These are phyloP conservation scores for Calonectria montana DNA, from an alignment of 2,329 filamentous ascomycete species.

Conservation along the genomic window DNA sequence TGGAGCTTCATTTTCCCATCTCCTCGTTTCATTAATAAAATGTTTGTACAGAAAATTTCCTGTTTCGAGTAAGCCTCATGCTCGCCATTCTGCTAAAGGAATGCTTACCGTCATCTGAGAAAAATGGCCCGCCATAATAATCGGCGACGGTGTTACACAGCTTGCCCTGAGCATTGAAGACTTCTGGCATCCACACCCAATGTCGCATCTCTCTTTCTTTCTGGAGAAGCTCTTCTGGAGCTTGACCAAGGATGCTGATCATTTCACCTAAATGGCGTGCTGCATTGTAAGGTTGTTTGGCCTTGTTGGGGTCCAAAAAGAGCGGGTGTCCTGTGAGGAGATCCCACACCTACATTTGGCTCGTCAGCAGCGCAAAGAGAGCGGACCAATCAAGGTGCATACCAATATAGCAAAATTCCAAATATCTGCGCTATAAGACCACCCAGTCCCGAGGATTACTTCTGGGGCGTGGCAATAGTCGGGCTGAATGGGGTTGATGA, in stretches of 20 bases:
- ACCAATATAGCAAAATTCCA: constrained; percentile 41
- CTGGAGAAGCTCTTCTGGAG: constrained; percentile 29
- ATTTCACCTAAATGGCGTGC: constrained; percentile 39
- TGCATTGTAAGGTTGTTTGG: constrained; percentile 30
- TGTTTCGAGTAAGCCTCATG: neutral
- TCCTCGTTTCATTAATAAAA: constrained; percentile 22
- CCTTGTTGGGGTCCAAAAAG: constrained; percentile 28
- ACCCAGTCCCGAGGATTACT: constrained; percentile 27
- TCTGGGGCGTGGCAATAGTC: constrained; percentile 31
- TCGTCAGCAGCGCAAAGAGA: neutral
- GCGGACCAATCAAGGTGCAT: neutral
- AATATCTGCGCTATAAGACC: constrained; percentile 32
- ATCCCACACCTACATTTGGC: constrained; percentile 36
- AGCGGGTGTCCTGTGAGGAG: constrained; percentile 35
- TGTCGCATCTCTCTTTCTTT: constrained; percentile 32
- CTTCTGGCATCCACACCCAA: constrained; percentile 31
- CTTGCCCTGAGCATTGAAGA: constrained; percentile 25
- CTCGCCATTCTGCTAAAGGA: neutral
- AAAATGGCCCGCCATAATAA: constrained; percentile 36
- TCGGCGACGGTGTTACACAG: constrained; percentile 29
- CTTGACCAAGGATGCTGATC: constrained; percentile 36
- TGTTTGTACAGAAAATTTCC: constrained; percentile 30
- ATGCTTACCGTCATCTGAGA: constrained; percentile 32
- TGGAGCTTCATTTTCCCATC: constrained; percentile 22
- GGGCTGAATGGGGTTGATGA: constrained; percentile 33